These are phyloP conservation scores for Fusarium proliferatum DNA, from an alignment of 2,329 filamentous ascomycete species.

Conservation along the genomic window DNA sequence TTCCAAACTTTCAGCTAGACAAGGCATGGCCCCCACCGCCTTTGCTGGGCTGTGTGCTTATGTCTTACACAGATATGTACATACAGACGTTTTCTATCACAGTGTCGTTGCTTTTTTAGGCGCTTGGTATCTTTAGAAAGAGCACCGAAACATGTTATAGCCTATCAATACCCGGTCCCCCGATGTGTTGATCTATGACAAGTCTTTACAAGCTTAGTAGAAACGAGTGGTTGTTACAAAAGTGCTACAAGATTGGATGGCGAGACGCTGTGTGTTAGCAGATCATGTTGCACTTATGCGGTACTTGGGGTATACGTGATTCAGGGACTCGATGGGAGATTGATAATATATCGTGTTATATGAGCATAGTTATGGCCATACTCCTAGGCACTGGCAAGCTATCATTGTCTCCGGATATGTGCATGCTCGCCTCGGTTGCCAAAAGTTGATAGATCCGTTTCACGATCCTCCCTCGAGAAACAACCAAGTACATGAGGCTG, in stretches of 20 bases:
- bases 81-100: not conserved
- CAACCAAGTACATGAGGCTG: conserved; percentile 32
- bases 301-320: conserved; percentile 6
- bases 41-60: not conserved
- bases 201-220: not conserved
- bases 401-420: not conserved
- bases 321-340: not conserved
- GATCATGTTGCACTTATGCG: conserved; percentile 28
- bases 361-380: not conserved
- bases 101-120: conserved; percentile 20
- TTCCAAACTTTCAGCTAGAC: conserved; percentile 1
- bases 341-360: not conserved
- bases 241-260: conserved; percentile 38
- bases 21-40: conserved; percentile 2
- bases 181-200: conserved; percentile 8
- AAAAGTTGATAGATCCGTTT: conserved; percentile 17
- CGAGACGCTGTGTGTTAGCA: conserved; percentile 12
- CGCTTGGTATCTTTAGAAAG: conserved; percentile 19
- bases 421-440: conserved; percentile 1
- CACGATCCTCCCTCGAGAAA: conserved; percentile 11
- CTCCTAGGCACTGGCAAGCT: not conserved
- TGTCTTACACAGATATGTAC: not conserved
- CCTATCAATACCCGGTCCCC: conserved; percentile 12
- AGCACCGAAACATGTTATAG: conserved; percentile 12
- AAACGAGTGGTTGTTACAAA: conserved; percentile 10